These are phyloP conservation scores for Phoma sp. DNA, from an alignment of 2,329 filamentous ascomycete genomes.

Conservation along the genomic window DNA sequence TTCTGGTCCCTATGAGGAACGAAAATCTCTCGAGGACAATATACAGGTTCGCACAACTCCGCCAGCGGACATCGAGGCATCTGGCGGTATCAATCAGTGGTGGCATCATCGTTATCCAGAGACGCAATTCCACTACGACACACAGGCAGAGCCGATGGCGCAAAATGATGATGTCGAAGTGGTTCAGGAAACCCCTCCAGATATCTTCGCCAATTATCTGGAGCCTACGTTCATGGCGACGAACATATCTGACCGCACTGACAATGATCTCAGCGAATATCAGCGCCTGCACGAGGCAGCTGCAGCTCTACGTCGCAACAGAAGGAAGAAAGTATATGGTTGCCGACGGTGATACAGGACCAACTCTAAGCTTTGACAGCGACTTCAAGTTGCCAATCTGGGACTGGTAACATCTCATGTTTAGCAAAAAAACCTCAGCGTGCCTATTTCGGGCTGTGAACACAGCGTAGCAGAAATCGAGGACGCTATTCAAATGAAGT, in stretches of 20 bases:
- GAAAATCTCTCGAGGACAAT: background rate
- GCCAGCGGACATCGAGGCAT: background rate
- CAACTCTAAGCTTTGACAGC: too few relatives aligned
- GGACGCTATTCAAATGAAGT: background rate
- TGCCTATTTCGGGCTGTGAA: too few relatives aligned
- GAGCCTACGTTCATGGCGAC: background rate
- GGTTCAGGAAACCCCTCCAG: constrained; percentile 14
- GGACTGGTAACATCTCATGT: too few relatives aligned
- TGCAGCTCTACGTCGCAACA: background rate
- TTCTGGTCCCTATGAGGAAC: background rate
- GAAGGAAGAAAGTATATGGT: constrained; percentile 10
- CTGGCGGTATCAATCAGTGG: background rate
- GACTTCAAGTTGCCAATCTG: too few relatives aligned
- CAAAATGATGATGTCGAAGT: background rate
- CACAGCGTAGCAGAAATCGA: background rate
- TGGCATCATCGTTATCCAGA: constrained; percentile 9
- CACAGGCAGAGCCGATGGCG: constrained; percentile 1
- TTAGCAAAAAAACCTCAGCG: too few relatives aligned
- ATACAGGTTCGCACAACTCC: constrained; percentile 6
- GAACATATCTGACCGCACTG: background rate
- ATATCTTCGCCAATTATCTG: background rate
- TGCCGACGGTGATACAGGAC: constrained; percentile 1
- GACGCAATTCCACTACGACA: constrained; percentile 10
- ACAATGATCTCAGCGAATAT: background rate
- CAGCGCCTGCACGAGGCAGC: background rate